phyloP scores from a whole-genome alignment of 2,329 filamentous ascomycete genomes.

The Arthrinium phaeospermum region DNA sequence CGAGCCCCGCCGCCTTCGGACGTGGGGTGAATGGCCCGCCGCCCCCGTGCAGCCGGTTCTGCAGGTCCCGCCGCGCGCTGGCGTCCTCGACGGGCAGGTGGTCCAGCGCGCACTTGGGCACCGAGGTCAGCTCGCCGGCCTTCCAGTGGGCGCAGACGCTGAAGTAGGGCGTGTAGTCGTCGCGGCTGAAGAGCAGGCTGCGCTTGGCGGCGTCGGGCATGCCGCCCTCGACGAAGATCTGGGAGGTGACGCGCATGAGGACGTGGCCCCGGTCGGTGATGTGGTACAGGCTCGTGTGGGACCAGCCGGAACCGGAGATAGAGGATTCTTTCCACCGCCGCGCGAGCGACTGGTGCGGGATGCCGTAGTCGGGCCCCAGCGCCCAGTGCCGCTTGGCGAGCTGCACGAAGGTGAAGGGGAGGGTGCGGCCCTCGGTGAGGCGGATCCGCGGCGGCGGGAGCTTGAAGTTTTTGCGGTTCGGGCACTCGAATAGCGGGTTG shows the following conservation, averaged over 20 bases:
- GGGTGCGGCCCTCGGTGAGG: neutral
- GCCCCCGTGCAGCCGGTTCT: neutral
- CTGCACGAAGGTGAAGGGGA: conserved; percentile 14
- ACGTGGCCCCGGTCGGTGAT: conserved; percentile 1
- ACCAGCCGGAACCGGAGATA: neutral
- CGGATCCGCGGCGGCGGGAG: conserved; percentile 15
- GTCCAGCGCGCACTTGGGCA: conserved; percentile 18
- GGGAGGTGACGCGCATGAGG: conserved; percentile 18
- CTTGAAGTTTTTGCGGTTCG: neutral
- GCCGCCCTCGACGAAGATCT: conserved; percentile 8
- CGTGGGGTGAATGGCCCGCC: no score
- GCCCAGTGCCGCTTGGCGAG: conserved; percentile 16
- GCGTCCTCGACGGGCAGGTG: neutral
- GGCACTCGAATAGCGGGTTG: conserved; percentile 17
- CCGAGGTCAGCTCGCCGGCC: conserved; percentile 2
- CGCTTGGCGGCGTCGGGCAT: conserved; percentile 13
- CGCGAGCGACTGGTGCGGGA: neutral
- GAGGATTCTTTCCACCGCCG: conserved; percentile 8
- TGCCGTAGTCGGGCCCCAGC: conserved; percentile 11
- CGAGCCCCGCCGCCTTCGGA: neutral
- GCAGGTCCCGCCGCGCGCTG: neutral
- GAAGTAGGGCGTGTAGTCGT: conserved; percentile 19
- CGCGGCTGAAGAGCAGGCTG: conserved; percentile 16
- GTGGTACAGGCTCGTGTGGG: conserved; percentile 12
- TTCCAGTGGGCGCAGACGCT: conserved; percentile 19